phyloP scores from a whole-genome alignment of 2,329 filamentous ascomycete species.

The Gliomastix tumulicola region DNA sequence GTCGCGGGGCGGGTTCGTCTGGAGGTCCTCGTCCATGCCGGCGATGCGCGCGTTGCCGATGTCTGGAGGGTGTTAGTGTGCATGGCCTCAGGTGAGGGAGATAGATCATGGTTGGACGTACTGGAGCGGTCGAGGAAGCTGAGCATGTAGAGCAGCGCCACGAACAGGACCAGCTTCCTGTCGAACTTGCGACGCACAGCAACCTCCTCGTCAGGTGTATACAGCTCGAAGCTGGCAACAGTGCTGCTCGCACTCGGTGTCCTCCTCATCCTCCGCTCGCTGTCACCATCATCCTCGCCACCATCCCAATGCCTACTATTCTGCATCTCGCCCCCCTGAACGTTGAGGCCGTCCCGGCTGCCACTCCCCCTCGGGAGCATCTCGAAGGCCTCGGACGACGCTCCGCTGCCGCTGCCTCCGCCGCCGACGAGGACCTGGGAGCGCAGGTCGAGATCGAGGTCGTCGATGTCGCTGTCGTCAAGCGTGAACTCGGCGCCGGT shows the following conservation, averaged over 20 bases:
- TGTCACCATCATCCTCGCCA: not conserved
- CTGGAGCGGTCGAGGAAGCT: slow-evolving; percentile 83
- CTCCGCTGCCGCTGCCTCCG: slow-evolving; percentile 6
- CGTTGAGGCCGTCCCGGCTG: not conserved
- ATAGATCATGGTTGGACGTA: slow-evolving; percentile 37
- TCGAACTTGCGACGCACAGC: slow-evolving; percentile 71
- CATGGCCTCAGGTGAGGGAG: not conserved
- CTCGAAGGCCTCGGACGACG: slow-evolving; percentile 2
- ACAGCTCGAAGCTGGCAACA: slow-evolving; percentile 30
- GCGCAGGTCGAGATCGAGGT: slow-evolving; percentile 16
- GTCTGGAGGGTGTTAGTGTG: slow-evolving; percentile 35
- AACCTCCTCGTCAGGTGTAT: slow-evolving; percentile 62
- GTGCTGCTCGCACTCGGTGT: slow-evolving; percentile 18
- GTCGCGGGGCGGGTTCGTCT: slow-evolving; percentile 35
- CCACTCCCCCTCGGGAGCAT: no score
- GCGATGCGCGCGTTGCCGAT: slow-evolving; percentile 59
- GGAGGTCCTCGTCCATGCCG: slow-evolving; percentile 55
- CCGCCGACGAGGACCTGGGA: slow-evolving; percentile 14
- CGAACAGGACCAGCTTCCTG: slow-evolving; percentile 67
- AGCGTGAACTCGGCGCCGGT: slow-evolving; percentile 27
- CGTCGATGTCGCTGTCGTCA: slow-evolving; percentile 23
- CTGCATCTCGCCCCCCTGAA: not conserved
- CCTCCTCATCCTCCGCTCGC: slow-evolving; percentile 3
- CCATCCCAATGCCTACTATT: not conserved
- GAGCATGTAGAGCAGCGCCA: slow-evolving; percentile 76